Evolutionary conservation across 2,329 filamentous ascomycete species (phyloP).

Genomic region (Didymella segeticola): DNA sequence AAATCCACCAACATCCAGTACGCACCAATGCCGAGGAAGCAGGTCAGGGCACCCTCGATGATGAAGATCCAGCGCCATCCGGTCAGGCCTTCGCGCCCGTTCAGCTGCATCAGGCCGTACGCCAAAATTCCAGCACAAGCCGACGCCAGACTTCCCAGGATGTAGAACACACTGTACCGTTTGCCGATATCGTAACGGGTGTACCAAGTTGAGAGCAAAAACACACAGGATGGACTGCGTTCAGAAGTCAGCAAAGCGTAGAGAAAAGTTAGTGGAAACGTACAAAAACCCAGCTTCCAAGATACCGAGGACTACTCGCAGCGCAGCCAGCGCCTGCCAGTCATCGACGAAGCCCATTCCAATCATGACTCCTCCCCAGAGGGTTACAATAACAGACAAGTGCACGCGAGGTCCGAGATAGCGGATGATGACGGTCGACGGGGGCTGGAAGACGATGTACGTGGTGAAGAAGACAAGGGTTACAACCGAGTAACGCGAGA

Average conservation of each 20-base stretch:
- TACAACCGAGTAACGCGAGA: constrained; percentile 61
- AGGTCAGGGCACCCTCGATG: constrained; percentile 53
- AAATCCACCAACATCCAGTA: constrained; percentile 57
- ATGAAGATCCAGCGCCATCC: constrained; percentile 58
- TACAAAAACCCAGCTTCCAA: constrained; percentile 52
- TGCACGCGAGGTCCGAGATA: constrained; percentile 51
- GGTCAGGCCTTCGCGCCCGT: constrained; percentile 57
- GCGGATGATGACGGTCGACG: constrained; percentile 50
- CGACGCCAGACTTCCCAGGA: constrained; percentile 70
- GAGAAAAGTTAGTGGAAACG: no score
- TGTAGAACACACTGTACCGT: constrained; percentile 72
- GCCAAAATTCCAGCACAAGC: constrained; percentile 74
- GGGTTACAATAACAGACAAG: constrained; percentile 42
- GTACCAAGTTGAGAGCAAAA: constrained; percentile 34
- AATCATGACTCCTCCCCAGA: constrained; percentile 55
- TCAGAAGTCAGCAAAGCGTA: no score
- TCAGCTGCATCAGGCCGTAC: constrained; percentile 72
- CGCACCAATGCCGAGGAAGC: constrained; percentile 48
- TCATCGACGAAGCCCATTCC: constrained; percentile 50
- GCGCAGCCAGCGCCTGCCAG: constrained; percentile 46
- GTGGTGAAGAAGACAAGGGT: constrained; percentile 59
- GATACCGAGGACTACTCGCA: constrained; percentile 50
- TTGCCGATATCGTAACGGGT: constrained; percentile 70
- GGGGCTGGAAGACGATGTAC: constrained; percentile 53
- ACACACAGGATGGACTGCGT: constrained; percentile 50